These are phyloP conservation scores for Plasmodium berghei DNA, from an alignment of 169 alveolate genomes.

Conservation along the genomic window DNA sequence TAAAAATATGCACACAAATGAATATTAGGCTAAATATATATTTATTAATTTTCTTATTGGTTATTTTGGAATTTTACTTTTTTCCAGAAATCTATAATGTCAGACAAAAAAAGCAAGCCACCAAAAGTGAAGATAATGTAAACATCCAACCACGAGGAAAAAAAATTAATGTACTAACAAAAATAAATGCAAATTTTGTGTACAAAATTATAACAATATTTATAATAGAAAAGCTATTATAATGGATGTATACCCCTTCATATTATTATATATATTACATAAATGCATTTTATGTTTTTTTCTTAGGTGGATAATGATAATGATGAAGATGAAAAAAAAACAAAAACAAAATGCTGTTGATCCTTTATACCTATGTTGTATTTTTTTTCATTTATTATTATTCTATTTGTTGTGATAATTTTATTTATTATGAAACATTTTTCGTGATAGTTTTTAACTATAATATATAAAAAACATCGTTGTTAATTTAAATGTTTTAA, in stretches of 20 bases:
- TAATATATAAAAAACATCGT: conserved; percentile 20
- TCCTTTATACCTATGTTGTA: not conserved
- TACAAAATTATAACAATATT: too few species aligned
- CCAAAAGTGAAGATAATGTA: conserved; percentile 69
- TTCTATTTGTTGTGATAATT: conserved; percentile 52
- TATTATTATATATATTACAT: not conserved
- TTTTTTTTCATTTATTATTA: conserved; percentile 41
- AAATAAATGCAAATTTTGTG: not conserved
- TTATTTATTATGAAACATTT: conserved; percentile 59
- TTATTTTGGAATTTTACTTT: not conserved
- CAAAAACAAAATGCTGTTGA: conserved; percentile 61
- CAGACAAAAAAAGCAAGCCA: conserved; percentile 69
- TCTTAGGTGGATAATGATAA: conserved; percentile 57
- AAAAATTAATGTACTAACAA: conserved; percentile 55
- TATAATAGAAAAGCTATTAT: too few species aligned
- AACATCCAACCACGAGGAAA: conserved; percentile 76
- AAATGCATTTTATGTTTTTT: conserved; percentile 8
- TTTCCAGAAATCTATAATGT: conserved; percentile 73
- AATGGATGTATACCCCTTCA: not conserved
- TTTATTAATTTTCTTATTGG: conserved; percentile 4
- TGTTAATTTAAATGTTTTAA: conserved; percentile 49
- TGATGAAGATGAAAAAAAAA: conserved; percentile 46
- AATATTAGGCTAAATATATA: not conserved
- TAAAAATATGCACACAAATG: not conserved
- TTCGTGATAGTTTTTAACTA: conserved; percentile 51